Conservation (phyloP, 2,329 filamentous ascomycete species). For the Trichoderma brevicompactum region DNA sequence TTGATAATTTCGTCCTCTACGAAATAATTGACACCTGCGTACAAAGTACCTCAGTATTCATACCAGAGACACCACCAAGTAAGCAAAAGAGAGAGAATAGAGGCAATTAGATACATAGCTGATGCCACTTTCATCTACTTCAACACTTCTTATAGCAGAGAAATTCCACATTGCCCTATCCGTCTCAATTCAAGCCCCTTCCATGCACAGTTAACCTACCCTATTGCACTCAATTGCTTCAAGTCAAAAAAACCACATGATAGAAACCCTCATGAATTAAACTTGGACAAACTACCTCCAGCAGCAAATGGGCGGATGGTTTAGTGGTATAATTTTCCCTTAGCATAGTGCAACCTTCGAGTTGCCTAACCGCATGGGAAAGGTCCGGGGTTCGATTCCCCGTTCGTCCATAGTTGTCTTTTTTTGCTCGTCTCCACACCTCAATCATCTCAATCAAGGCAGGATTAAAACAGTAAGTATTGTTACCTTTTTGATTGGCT, state of each 20-base stretch:
- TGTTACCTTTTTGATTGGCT: too few species aligned
- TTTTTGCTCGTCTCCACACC: constrained; percentile 5
- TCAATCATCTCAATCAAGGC: too few species aligned
- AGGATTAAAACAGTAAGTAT: too few species aligned
- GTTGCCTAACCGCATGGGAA: constrained; percentile 27
- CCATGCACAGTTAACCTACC: not conserved
- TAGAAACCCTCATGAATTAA: not conserved
- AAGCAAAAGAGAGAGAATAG: not conserved
- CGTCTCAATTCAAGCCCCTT: not conserved
- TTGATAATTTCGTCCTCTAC: too few species aligned
- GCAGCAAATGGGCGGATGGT: constrained; percentile 32
- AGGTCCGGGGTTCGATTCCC: constrained; percentile 32
- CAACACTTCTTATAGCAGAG: not conserved
- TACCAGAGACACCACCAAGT: not conserved
- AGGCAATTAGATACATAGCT: not conserved
- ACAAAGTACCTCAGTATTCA: not conserved
- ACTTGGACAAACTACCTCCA: not conserved
- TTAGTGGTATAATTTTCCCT: constrained; percentile 36
- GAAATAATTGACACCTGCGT: too few species aligned
- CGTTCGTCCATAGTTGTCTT: constrained; percentile 28
- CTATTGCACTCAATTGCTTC: not conserved
- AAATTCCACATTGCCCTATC: not conserved
- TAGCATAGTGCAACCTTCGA: constrained; percentile 29
- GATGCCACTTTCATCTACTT: not conserved
- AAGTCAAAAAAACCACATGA: not conserved